A percentile compares a stretch with the other conserved stretches of the same genome.
These are phyloP conservation scores for Peronospora destructor DNA, from an alignment of 352 stramenopile genomes.

Conservation along the genomic window DNA sequence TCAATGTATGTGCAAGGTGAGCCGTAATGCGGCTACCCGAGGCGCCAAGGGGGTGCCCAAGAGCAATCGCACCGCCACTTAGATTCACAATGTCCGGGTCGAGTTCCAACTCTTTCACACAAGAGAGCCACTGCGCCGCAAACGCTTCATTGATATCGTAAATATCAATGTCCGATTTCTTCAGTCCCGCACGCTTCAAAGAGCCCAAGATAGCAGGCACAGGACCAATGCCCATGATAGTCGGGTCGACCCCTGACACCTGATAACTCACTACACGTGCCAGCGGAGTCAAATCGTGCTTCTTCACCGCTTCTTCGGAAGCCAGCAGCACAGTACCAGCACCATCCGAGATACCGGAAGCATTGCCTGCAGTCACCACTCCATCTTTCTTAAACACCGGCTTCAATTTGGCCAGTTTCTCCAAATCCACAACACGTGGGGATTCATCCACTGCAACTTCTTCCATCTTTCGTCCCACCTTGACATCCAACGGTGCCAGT, in stretches of 20 bases:
- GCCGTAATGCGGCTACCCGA: slow-evolving; percentile 90
- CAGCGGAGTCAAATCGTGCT: slow-evolving; percentile 91
- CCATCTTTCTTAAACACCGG: slow-evolving; percentile 97
- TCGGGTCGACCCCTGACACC: slow-evolving; percentile 91
- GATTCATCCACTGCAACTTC: slow-evolving; percentile 73
- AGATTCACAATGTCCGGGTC: slow-evolving; percentile 91
- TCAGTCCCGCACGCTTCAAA: slow-evolving; percentile 85
- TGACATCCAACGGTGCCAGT: slow-evolving; percentile 88
- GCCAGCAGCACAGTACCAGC: slow-evolving; percentile 92
- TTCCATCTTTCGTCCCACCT: slow-evolving; percentile 88
- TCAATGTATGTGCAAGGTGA: slow-evolving; percentile 86
- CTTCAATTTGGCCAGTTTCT: slow-evolving; percentile 89
- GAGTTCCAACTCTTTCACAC: slow-evolving; percentile 93
- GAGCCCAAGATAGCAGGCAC: slow-evolving; percentile 91
- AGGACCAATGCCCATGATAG: slow-evolving; percentile 97
- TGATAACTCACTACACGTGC: slow-evolving; percentile 90
- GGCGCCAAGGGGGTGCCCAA: slow-evolving; percentile 95
- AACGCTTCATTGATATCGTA: slow-evolving; percentile 99
- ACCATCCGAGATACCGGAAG: slow-evolving; percentile 95
- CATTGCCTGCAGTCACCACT: slow-evolving; percentile 93
- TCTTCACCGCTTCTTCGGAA: slow-evolving; percentile 88
- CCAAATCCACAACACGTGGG: slow-evolving; percentile 64
- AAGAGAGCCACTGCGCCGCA: slow-evolving; percentile 93
- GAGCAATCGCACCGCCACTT: slow-evolving; percentile 92
- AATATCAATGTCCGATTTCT: slow-evolving; percentile 92